These are phyloP conservation scores for Saccharum hybrid DNA, from an alignment of 202 grass and related monocot genomes.

Conservation along the genomic window DNA sequence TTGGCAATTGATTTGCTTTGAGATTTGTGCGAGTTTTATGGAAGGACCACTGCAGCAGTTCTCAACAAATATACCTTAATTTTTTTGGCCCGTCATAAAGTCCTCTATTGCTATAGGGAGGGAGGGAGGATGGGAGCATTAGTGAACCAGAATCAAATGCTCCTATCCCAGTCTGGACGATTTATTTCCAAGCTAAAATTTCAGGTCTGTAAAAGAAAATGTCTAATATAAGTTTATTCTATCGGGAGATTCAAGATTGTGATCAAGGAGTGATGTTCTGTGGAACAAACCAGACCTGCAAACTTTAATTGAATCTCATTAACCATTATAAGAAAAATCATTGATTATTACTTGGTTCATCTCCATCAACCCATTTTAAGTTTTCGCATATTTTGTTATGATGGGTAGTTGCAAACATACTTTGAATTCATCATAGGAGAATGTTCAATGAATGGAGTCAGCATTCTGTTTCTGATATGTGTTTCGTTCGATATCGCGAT, in stretches of 20 bases:
- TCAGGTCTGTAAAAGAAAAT: conserved; percentile 22
- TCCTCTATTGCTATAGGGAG: not conserved
- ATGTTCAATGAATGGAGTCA: not conserved
- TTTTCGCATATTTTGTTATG: not conserved
- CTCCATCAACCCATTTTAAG: not conserved
- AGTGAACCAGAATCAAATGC: not conserved
- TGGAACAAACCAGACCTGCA: not conserved
- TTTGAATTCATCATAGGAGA: not conserved
- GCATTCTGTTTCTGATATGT: conserved; percentile 15
- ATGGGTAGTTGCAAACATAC: not conserved
- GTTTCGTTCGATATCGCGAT: no score
- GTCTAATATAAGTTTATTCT: not conserved
- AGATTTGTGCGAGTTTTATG: not conserved
- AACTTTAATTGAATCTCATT: not conserved
- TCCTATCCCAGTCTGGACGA: not conserved
- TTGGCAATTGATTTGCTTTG: not conserved
- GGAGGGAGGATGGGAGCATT: not conserved
- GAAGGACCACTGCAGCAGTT: not conserved
- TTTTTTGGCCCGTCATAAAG: not conserved
- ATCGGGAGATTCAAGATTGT: not conserved
- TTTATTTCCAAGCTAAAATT: conserved; percentile 25
- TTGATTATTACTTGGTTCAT: conserved; percentile 2
- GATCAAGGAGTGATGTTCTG: conserved; percentile 10
- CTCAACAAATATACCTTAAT: conserved; percentile 14
- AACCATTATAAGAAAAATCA: conserved; percentile 5